These are phyloP conservation scores for Solioccasus polychromus DNA, from an alignment of 768 basidiomycete species.

Conservation along the genomic window DNA sequence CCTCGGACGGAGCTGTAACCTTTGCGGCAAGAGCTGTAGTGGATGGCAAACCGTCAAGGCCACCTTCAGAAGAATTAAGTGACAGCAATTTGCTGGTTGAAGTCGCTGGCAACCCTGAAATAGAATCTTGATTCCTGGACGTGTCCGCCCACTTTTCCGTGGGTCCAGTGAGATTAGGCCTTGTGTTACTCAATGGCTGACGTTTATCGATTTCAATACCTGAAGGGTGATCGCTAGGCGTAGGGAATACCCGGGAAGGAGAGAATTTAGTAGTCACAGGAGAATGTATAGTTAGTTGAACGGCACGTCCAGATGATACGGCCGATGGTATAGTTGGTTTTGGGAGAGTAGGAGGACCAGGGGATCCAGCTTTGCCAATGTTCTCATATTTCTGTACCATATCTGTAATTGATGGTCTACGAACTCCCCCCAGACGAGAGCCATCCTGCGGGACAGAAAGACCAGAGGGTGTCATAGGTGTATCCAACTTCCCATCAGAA, in stretches of 20 bases:
- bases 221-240: slow-evolving; percentile 9
- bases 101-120: slow-evolving; percentile 21
- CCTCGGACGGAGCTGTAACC: slow-evolving; percentile 14
- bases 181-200: slow-evolving; percentile 9
- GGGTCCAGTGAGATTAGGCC: slow-evolving; percentile 15
- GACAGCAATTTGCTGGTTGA: slow-evolving; percentile 22
- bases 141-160: slow-evolving; percentile 16
- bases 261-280: slow-evolving; percentile 22
- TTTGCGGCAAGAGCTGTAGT: slow-evolving; percentile 8
- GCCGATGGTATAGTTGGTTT: slow-evolving; percentile 25
- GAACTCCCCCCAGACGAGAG: slow-evolving; percentile 35
- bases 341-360: slow-evolving; percentile 29
- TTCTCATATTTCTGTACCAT: slow-evolving; percentile 84
- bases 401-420: slow-evolving; percentile 79
- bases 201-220: slow-evolving; percentile 22
- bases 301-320: slow-evolving; percentile 22
- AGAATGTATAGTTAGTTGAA: slow-evolving; percentile 21
- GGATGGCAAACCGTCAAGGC: slow-evolving; percentile 27
- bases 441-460: slow-evolving; percentile 49
- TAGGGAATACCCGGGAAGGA: slow-evolving; percentile 18
- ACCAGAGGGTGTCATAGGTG: slow-evolving; percentile 32
- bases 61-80: slow-evolving; percentile 13
- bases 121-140: slow-evolving; percentile 14
- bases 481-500: slow-evolving; percentile 39
- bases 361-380: slow-evolving; percentile 39